These are phyloP conservation scores for Zea luxurians DNA, from an alignment of 176 grass and related monocot species.

Conservation along the genomic window DNA sequence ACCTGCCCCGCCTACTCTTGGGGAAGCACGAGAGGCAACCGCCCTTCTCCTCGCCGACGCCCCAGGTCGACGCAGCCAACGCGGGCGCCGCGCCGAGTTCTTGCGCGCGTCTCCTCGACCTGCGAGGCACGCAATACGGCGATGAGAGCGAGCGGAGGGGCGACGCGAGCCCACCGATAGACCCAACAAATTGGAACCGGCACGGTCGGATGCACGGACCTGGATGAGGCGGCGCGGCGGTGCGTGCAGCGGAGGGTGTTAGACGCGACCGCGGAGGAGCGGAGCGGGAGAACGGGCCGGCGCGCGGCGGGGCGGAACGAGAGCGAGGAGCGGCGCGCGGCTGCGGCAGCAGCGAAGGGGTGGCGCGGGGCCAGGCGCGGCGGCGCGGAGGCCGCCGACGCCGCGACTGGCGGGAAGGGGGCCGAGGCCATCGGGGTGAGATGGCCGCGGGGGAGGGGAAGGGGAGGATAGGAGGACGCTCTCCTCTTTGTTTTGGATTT, in stretches of 20 bases:
- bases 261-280: constrained; percentile 8
- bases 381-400: constrained; percentile 36
- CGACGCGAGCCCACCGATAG: neutral
- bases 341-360: constrained; percentile 32
- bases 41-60: constrained; percentile 24
- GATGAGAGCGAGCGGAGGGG: constrained; percentile 12
- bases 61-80: constrained; percentile 1
- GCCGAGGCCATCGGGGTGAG: constrained; percentile 45
- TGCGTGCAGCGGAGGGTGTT: constrained; percentile 44
- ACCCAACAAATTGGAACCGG: neutral
- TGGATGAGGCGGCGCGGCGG: constrained; percentile 32
- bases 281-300: constrained; percentile 11
- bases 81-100: neutral
- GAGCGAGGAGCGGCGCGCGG: constrained; percentile 21
- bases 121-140: constrained; percentile 18
- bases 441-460: constrained; percentile 15
- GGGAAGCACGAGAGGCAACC: constrained; percentile 58
- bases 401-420: constrained; percentile 38
- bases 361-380: constrained; percentile 38
- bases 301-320: constrained; percentile 31
- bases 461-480: constrained; percentile 43
- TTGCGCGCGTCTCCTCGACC: constrained; percentile 40
- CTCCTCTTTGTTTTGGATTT: neutral
- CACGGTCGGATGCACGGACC: neutral
- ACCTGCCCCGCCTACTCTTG: constrained; percentile 35